A percentile compares a stretch with the other conserved stretches of the same genome.
phyloP scores from a whole-genome alignment of 2,329 filamentous ascomycete genomes.

The Metarhizium brunneum region DNA sequence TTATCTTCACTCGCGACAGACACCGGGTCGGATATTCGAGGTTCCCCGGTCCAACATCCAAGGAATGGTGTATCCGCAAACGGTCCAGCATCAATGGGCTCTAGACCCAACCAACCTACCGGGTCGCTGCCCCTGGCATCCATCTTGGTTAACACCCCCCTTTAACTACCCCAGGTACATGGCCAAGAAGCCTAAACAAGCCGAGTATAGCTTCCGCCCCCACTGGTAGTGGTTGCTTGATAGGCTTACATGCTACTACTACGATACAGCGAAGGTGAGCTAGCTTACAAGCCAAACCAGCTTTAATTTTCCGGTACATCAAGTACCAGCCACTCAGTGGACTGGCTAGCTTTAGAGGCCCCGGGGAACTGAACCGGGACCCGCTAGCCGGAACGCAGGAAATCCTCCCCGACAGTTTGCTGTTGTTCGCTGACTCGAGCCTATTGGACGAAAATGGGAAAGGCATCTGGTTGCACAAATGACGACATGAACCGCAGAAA shows the following conservation, averaged over 20 bases:
- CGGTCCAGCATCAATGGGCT: constrained; percentile 1
- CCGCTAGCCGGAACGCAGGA: constrained; percentile 9
- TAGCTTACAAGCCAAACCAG: not conserved
- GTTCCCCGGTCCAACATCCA: not conserved
- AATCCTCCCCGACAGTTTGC: not conserved
- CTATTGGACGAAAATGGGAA: not conserved
- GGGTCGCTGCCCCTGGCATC: constrained; percentile 7
- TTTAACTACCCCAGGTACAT: not conserved
- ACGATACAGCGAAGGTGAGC: no score
- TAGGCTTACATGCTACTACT: no score
- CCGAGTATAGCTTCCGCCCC: not conserved
- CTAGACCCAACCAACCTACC: constrained; percentile 11
- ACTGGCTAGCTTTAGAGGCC: not conserved
- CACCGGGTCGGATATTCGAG: not conserved
- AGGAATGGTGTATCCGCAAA: not conserved
- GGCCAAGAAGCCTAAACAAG: not conserved
- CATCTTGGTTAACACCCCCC: constrained; percentile 1
- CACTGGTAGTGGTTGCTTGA: not conserved
- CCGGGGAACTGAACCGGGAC: constrained; percentile 12
- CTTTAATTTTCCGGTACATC: constrained; percentile 8
- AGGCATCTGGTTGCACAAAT: not conserved
- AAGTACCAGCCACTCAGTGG: constrained; percentile 3
- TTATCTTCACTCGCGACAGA: not conserved
- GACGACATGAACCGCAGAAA: not conserved
- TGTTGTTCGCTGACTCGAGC: not conserved